Conservation (phyloP, 352 stramenopile species). For the Pythium aristosporum region DNA sequence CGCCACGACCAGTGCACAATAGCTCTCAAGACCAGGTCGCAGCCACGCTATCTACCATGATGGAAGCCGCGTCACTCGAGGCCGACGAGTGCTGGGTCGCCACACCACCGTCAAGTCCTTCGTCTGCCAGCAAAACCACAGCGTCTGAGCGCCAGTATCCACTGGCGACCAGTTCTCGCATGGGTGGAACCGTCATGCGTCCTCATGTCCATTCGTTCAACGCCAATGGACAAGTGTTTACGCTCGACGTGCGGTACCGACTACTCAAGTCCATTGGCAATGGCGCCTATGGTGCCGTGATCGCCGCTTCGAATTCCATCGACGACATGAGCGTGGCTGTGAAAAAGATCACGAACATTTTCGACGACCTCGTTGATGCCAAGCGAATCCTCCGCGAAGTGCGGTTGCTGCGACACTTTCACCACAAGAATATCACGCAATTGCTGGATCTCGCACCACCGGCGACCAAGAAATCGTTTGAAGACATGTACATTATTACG, state of each 20-base stretch:
- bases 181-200: constrained; percentile 21
- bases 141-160: background rate
- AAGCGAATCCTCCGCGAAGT: constrained; percentile 98
- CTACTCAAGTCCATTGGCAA: constrained; percentile 87
- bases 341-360: constrained; percentile 94
- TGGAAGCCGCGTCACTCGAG: background rate
- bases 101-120: constrained; percentile 3
- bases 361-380: constrained; percentile 98
- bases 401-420: constrained; percentile 88
- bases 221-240: constrained; percentile 81
- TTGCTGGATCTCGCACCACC: constrained; percentile 74
- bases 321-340: constrained; percentile 66
- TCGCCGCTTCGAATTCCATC: constrained; percentile 52
- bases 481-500: constrained; percentile 89
- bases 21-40: background rate
- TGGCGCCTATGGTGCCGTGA: constrained; percentile 90
- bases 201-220: constrained; percentile 70
- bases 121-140: background rate
- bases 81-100: background rate
- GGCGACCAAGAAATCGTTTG: constrained; percentile 81
- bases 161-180: constrained; percentile 1
- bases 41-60: background rate
- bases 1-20: background rate
- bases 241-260: constrained; percentile 85
- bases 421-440: constrained; percentile 87